Evolutionary conservation across 805 yeast species (phyloP).

Genomic region (Kazachstania kunashirensis): DNA sequence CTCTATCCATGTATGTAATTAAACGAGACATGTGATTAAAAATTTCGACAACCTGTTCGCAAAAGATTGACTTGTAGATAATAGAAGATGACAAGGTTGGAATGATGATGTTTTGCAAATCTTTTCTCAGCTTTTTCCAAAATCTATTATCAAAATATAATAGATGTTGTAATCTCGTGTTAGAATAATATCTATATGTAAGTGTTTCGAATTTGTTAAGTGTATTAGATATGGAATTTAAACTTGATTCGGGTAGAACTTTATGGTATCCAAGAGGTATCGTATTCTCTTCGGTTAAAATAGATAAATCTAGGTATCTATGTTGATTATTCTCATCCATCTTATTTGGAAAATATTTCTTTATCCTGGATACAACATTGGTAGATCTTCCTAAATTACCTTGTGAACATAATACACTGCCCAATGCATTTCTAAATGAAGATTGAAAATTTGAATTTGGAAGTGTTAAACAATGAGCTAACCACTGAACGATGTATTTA

Average conservation of each 20-base stretch:
- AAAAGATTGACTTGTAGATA: constrained; percentile 38
- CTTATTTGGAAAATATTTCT: constrained; percentile 17
- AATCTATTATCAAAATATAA: constrained; percentile 51
- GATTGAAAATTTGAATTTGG: constrained; percentile 33
- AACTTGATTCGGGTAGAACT: constrained; percentile 12
- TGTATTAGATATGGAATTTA: constrained; percentile 25
- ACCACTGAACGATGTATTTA: constrained; percentile 42
- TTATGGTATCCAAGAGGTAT: constrained; percentile 31
- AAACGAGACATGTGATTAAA: constrained; percentile 42
- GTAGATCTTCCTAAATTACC: constrained; percentile 10
- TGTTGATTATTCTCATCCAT: constrained; percentile 13
- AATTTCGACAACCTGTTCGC: constrained; percentile 44
- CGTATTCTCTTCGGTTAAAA: constrained; percentile 28
- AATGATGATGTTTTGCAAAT: constrained; percentile 39
- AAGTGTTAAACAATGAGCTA: constrained; percentile 33
- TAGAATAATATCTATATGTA: constrained; percentile 13
- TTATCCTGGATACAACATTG: constrained; percentile 20
- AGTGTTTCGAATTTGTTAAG: constrained; percentile 12
- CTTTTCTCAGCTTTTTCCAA: constrained; percentile 42
- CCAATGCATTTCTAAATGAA: constrained; percentile 34
- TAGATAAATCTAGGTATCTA: constrained; percentile 22
- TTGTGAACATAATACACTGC: constrained; percentile 32
- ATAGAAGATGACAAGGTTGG: constrained; percentile 48
- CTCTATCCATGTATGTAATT: constrained; percentile 62
- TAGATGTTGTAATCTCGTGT: constrained; percentile 49